Percentiles rank a stretch among this genome's conserved stretches.
phyloP scores from a whole-genome alignment of 2,329 filamentous ascomycete genomes.

The Thielaviopsis musarum region DNA sequence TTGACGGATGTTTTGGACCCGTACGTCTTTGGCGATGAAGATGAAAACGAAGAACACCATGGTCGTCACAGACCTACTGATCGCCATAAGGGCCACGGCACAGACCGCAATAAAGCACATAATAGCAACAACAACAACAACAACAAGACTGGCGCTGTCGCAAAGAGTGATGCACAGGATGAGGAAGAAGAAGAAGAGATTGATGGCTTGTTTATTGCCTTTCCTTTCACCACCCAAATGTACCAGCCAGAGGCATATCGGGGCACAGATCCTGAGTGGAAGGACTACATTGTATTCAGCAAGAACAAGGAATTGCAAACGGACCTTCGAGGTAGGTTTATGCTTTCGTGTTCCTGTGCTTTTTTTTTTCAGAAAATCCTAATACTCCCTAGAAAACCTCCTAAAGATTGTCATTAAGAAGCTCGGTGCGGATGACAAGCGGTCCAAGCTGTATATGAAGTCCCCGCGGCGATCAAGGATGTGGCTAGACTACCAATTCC shows the following conservation, averaged over 20 bases:
- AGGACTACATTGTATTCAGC: constrained; percentile 40
- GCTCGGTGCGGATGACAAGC: constrained; percentile 9
- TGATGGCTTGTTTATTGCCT: constrained; percentile 39
- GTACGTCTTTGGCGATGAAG: constrained; percentile 9
- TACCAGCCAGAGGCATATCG: constrained; percentile 34
- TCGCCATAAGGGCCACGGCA: not conserved
- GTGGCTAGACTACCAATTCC: constrained; percentile 10
- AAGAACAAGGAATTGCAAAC: constrained; percentile 31
- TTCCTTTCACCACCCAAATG: constrained; percentile 39
- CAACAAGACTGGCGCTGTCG: constrained; percentile 23
- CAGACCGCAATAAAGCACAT: not conserved
- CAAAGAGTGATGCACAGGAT: constrained; percentile 9
- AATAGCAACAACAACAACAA: not conserved
- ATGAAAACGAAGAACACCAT: not conserved
- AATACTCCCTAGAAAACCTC: constrained; percentile 2
- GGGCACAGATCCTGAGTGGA: constrained; percentile 46
- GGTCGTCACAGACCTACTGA: not conserved
- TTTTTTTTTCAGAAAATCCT: not conserved
- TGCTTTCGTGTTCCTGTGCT: not conserved
- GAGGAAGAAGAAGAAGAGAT: constrained; percentile 25
- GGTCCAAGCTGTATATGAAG: constrained; percentile 8
- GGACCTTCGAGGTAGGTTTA: constrained; percentile 24
- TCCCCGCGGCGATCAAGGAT: constrained; percentile 3
- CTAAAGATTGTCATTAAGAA: constrained; percentile 7
- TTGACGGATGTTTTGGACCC: constrained; percentile 9